Evolutionary conservation across 2,329 filamentous ascomycete genomes (phyloP).

Genomic region (Ceratocystis albifundus): DNA sequence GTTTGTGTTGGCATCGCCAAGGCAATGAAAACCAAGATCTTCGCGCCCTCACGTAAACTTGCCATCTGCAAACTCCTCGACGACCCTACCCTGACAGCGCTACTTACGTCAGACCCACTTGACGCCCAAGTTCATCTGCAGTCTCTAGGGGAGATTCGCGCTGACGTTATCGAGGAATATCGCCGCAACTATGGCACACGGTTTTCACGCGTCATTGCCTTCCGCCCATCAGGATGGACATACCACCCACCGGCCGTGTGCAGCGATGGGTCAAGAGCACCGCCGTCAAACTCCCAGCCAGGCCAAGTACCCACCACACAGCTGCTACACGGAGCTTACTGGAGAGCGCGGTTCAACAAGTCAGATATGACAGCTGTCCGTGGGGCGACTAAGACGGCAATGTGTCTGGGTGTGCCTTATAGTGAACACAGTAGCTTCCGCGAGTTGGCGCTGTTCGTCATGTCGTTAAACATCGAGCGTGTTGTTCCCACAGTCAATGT

Average conservation of each 20-base stretch:
- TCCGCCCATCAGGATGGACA: slow-evolving; percentile 88
- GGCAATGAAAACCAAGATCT: slow-evolving; percentile 79
- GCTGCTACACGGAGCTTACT: slow-evolving; percentile 49
- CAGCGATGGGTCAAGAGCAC: slow-evolving; percentile 13
- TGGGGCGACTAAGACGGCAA: slow-evolving; percentile 68
- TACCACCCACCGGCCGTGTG: slow-evolving; percentile 55
- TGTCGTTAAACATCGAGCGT: slow-evolving; percentile 73
- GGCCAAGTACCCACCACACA: slow-evolving; percentile 39
- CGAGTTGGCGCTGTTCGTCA: slow-evolving; percentile 87
- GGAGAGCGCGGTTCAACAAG: slow-evolving; percentile 63
- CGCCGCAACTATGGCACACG: slow-evolving; percentile 66
- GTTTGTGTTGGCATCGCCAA: slow-evolving; percentile 87
- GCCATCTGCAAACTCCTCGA: slow-evolving; percentile 74
- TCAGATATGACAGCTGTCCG: slow-evolving; percentile 67
- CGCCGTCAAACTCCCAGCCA: slow-evolving; percentile 34
- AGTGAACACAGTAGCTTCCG: slow-evolving; percentile 92
- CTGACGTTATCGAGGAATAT: slow-evolving; percentile 85
- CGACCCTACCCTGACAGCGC: slow-evolving; percentile 64
- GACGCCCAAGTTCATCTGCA: slow-evolving; percentile 98
- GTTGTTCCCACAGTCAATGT: slow-evolving; percentile 90
- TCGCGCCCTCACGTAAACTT: slow-evolving; percentile 70
- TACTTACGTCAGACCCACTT: slow-evolving; percentile 67
- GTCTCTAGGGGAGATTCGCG: slow-evolving; percentile 81
- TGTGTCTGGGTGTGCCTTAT: slow-evolving; percentile 90
- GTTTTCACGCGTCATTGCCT: slow-evolving; percentile 79